Base-by-base conservation (phyloP, 768 basidiomycete genomes). In the Trametes villosa region DNA sequence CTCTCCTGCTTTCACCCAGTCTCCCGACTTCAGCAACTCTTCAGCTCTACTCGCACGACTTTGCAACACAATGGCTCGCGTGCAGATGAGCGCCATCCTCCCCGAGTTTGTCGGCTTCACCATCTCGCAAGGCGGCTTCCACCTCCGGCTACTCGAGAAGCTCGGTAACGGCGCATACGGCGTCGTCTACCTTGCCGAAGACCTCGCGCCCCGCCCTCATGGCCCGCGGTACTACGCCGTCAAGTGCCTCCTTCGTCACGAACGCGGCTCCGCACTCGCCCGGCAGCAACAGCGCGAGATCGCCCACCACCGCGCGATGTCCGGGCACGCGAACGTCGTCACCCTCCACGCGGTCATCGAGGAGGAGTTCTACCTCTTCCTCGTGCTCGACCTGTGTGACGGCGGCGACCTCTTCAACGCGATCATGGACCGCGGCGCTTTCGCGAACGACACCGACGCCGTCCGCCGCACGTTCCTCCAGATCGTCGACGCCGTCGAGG, bases 391-490 rank as follows among this genome's bases (percentile, higher is more conserved):
- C 38, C 67, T 65, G 34, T 65, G 69, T 49, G 54, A 68, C 3
- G 72, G 68, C 47, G 81, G 83, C 29, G 82, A 84, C 66, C 74
- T 85, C 51, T 81, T 81, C 64, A 73, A 74, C 18, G 77, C 79
- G 68, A 82, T 84, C 71, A 65, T 67, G 40, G 68, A 71, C 11
- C 65, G 67, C 58, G 65, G 70, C 17, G 53, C 71, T 62, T 83
- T 78, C 67, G 55, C 70, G 33, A 75, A 79, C 47, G 71, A 83
- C 66, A 77, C 81, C 66, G 65, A 61, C 13, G 72, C 81, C 49
- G 79, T 85, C 68, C 77, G 75, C 53, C 53, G 67, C 29, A 77
- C 79, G 42, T 85, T 84, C 72, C 68, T 82, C 12, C 83, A 86
- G 65, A 76, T 86, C 62, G 57, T 84, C 65, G 81, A 82, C 65